Percentiles rank a stretch among this genome's conserved stretches.
Evolutionary conservation across 2,329 filamentous ascomycete genomes (phyloP).

Genomic region (Cladophialophora bantiana): DNA sequence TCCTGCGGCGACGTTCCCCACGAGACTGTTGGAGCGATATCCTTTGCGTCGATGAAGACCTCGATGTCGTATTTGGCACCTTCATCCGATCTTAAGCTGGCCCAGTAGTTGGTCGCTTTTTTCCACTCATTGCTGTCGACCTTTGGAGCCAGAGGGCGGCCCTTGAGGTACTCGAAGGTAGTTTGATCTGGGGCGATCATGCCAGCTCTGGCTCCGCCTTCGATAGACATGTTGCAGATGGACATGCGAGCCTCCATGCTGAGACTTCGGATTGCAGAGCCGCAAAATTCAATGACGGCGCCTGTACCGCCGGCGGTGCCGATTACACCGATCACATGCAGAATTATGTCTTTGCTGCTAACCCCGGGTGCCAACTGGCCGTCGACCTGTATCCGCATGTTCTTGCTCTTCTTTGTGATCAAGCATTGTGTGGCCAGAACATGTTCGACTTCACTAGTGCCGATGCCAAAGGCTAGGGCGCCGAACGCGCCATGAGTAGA

Average conservation of each 20-base stretch:
- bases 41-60: constrained; percentile 87
- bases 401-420: constrained; percentile 94
- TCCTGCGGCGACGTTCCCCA: constrained; percentile 98
- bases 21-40: constrained; percentile 90
- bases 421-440: constrained; percentile 95
- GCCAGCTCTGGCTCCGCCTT: constrained; percentile 91
- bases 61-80: constrained; percentile 89
- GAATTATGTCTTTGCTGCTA: constrained; percentile 93
- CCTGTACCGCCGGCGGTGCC: constrained; percentile 95
- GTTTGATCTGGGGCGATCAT: constrained; percentile 96
- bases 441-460: constrained; percentile 97
- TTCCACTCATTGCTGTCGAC: constrained; percentile 87
- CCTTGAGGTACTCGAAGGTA: constrained; percentile 95
- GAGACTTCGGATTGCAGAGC: constrained; percentile 84
- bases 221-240: constrained; percentile 99
- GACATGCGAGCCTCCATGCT: constrained; percentile 99
- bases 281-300: constrained; percentile 95
- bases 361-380: constrained; percentile 89
- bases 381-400: constrained; percentile 97
- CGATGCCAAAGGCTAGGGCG: constrained; percentile 93
- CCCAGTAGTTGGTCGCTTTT: constrained; percentile 87
- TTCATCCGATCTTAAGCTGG: constrained; percentile 81
- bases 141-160: constrained; percentile 84
- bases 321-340: constrained; percentile 90
- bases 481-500: constrained; percentile 98